These are phyloP conservation scores for Sarocladium strictum DNA, from an alignment of 2,329 filamentous ascomycete species.

Conservation along the genomic window DNA sequence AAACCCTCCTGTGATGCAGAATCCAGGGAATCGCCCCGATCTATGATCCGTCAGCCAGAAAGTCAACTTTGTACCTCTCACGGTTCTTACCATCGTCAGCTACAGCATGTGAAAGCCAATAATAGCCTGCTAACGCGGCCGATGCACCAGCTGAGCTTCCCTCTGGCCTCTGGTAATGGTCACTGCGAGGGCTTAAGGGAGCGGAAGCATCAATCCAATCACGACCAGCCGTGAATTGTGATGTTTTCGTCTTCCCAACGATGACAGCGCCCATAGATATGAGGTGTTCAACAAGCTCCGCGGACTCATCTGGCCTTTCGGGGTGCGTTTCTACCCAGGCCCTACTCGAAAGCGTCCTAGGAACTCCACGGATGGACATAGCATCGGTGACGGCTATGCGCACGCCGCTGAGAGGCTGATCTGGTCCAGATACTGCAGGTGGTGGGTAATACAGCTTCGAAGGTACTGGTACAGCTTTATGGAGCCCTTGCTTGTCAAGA, in stretches of 20 bases:
- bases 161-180: conserved; percentile 34
- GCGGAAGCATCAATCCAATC: conserved; percentile 37
- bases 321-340: conserved; percentile 51
- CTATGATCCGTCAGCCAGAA: conserved; percentile 16
- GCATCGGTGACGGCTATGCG: conserved; percentile 30
- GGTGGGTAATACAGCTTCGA: conserved; percentile 28
- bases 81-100: conserved; percentile 31
- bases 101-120: conserved; percentile 34
- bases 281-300: conserved; percentile 45
- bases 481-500: conserved; percentile 19
- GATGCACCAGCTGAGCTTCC: conserved; percentile 33
- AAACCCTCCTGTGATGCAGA: conserved; percentile 19
- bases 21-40: conserved; percentile 16
- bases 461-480: conserved; percentile 29
- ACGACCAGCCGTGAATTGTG: conserved; percentile 36
- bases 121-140: conserved; percentile 31
- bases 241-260: conserved; percentile 46
- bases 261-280: conserved; percentile 54
- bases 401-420: conserved; percentile 29
- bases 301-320: conserved; percentile 35
- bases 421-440: conserved; percentile 14
- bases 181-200: conserved; percentile 41
- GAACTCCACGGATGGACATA: conserved; percentile 38
- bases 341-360: conserved; percentile 50
- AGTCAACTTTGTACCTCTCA: no score